These are phyloP conservation scores for Wickerhamomyces chaumierensis DNA, from an alignment of 805 yeast genomes.

Conservation along the genomic window DNA sequence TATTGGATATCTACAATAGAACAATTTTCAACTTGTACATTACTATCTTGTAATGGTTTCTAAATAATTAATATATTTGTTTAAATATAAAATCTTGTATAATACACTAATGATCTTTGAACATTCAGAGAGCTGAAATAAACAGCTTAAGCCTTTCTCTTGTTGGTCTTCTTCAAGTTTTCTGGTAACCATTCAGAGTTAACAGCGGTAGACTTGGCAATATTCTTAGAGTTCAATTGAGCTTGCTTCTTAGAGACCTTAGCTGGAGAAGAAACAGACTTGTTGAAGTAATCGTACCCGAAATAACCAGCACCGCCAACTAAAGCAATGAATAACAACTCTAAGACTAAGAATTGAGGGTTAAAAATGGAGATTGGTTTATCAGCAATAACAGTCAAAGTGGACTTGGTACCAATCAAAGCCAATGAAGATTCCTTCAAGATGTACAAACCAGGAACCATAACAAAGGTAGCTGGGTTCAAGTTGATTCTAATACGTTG, in stretches of 20 bases:
- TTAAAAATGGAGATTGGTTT: constrained; percentile 58
- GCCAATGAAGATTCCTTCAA: constrained; percentile 37
- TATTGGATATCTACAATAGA: no score
- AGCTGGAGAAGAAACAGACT: constrained; percentile 9
- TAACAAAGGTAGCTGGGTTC: constrained; percentile 41
- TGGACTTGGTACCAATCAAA: constrained; percentile 45
- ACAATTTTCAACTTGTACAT: no score
- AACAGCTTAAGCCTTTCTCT: constrained; percentile 7
- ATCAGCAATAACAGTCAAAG: constrained; percentile 48
- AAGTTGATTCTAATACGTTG: constrained; percentile 54
- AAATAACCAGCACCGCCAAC: constrained; percentile 40
- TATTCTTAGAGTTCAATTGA: constrained; percentile 17
- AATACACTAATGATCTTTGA: no score
- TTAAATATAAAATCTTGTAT: no score
- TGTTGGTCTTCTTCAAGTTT: constrained; percentile 31
- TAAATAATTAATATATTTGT: no score
- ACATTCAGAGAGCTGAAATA: no score
- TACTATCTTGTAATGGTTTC: no score
- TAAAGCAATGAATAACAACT: constrained; percentile 37
- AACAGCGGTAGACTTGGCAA: constrained; percentile 28
- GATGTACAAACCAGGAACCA: constrained; percentile 51
- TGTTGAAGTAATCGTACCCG: constrained; percentile 26
- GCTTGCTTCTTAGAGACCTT: constrained; percentile 6
- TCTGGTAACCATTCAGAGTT: constrained; percentile 41
- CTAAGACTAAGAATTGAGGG: constrained; percentile 60